These are phyloP conservation scores for Papiliotrema terrestris DNA, from an alignment of 1,284 basidiomycete genomes.

Conservation along the genomic window DNA sequence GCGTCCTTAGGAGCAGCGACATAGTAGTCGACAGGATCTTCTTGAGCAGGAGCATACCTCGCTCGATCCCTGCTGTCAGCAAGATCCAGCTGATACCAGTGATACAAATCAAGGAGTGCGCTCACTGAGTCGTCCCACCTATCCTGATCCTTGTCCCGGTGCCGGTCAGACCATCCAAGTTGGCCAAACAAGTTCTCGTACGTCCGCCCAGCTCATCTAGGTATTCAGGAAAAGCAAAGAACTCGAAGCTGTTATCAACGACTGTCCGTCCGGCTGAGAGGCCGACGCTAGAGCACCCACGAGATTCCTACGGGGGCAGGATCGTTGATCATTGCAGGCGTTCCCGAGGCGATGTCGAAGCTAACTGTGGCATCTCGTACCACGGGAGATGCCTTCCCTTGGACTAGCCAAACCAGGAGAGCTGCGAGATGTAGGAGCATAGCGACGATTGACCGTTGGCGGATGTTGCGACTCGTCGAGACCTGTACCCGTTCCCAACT, in stretches of 20 bases:
- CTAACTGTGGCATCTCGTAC: too few species aligned
- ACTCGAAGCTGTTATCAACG: slow-evolving; percentile 35
- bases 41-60: neutral
- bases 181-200: slow-evolving; percentile 49
- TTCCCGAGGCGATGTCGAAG: too few species aligned
- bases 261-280: neutral
- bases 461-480: too few species aligned
- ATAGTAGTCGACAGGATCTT: slow-evolving; percentile 49
- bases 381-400: too few species aligned
- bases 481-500: too few species aligned
- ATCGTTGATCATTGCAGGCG: too few species aligned
- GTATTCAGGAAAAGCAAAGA: slow-evolving; percentile 52
- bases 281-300: neutral
- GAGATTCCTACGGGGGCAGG: slow-evolving; percentile 5
- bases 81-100: slow-evolving; percentile 52
- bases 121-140: slow-evolving; percentile 53
- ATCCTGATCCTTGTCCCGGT: slow-evolving; percentile 50
- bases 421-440: too few species aligned
- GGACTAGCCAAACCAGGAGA: neutral
- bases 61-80: slow-evolving; percentile 1
- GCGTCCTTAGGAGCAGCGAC: slow-evolving; percentile 50
- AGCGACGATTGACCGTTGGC: too few species aligned
- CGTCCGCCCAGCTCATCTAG: slow-evolving; percentile 36
- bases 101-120: slow-evolving; percentile 21
- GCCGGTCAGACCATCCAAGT: slow-evolving; percentile 47